Percentiles rank a stretch among this genome's conserved stretches.
Evolutionary conservation across 164 flowering plant species (phyloP).

Genomic region (Macadamia tetraphylla): DNA sequence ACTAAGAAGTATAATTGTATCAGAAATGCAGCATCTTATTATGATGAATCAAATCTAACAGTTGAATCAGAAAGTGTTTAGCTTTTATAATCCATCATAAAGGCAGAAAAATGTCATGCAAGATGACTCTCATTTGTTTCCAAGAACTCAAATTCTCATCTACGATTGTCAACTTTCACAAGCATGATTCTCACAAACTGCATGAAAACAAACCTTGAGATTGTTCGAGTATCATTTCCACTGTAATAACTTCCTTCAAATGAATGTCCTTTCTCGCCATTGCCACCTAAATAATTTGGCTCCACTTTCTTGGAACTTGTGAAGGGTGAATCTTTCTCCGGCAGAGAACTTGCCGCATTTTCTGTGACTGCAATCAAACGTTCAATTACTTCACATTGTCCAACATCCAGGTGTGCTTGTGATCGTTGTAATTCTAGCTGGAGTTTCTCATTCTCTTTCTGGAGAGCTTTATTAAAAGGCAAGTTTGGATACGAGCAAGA

Average conservation of each 20-base stretch:
- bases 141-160: neutral
- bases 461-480: constrained; percentile 59
- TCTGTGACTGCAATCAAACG: constrained; percentile 75
- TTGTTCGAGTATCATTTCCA: constrained; percentile 22
- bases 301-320: constrained; percentile 45
- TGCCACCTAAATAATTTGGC: constrained; percentile 24
- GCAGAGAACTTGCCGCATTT: constrained; percentile 37
- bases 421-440: constrained; percentile 72
- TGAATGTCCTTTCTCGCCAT: constrained; percentile 29
- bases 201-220: constrained; percentile 46
- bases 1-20: no score
- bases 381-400: constrained; percentile 79
- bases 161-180: no score
- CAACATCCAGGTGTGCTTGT: constrained; percentile 64
- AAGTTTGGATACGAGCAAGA: constrained; percentile 82
- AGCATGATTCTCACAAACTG: neutral
- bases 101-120: no score
- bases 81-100: no score
- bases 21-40: no score
- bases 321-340: constrained; percentile 37
- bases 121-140: no score
- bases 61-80: no score
- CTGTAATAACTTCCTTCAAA: constrained; percentile 28
- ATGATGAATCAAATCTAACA: no score
- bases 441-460: constrained; percentile 83